These are phyloP conservation scores for Hypoxylon cercidicola DNA, from an alignment of 495 filamentous ascomycete genomes.

Conservation along the genomic window DNA sequence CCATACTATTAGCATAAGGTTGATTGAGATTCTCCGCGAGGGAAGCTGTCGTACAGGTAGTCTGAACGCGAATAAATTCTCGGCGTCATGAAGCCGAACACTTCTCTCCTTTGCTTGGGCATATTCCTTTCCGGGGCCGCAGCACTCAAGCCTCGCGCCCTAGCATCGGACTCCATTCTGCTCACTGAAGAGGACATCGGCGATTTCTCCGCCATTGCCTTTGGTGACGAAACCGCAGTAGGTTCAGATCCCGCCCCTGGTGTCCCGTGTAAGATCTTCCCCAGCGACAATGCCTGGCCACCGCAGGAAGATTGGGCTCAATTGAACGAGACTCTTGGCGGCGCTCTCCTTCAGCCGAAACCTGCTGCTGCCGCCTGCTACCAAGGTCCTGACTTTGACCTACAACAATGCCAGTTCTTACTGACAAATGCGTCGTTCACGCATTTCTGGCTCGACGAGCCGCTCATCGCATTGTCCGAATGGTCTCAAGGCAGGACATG, in stretches of 20 bases:
- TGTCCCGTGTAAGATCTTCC: slow-evolving; percentile 61
- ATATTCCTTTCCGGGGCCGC: slow-evolving; percentile 9
- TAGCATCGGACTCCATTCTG: slow-evolving; percentile 43
- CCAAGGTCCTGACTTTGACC: slow-evolving; percentile 56
- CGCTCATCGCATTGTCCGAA: slow-evolving; percentile 46
- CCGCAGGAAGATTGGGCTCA: slow-evolving; percentile 52
- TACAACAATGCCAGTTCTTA: slow-evolving; percentile 51
- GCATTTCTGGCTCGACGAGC: slow-evolving; percentile 52
- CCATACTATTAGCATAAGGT: slow-evolving; percentile 12
- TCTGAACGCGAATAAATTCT: not conserved
- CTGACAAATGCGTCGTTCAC: slow-evolving; percentile 36
- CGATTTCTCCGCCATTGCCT: slow-evolving; percentile 47
- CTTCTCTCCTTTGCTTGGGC: slow-evolving; percentile 67
- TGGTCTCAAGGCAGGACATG: slow-evolving; percentile 56
- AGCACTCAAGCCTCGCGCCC: slow-evolving; percentile 17
- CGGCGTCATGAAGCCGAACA: slow-evolving; percentile 69
- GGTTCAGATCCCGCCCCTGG: slow-evolving; percentile 1
- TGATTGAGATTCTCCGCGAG: not conserved
- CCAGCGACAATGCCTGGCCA: slow-evolving; percentile 62
- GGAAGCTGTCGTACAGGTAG: not conserved
- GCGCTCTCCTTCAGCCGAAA: slow-evolving; percentile 60
- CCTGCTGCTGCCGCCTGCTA: slow-evolving; percentile 66
- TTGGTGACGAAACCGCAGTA: slow-evolving; percentile 43
- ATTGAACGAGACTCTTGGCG: slow-evolving; percentile 58
- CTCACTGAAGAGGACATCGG: slow-evolving; percentile 46